These are phyloP conservation scores for Pichia ethanolica DNA, from an alignment of 805 yeast species.

Conservation along the genomic window DNA sequence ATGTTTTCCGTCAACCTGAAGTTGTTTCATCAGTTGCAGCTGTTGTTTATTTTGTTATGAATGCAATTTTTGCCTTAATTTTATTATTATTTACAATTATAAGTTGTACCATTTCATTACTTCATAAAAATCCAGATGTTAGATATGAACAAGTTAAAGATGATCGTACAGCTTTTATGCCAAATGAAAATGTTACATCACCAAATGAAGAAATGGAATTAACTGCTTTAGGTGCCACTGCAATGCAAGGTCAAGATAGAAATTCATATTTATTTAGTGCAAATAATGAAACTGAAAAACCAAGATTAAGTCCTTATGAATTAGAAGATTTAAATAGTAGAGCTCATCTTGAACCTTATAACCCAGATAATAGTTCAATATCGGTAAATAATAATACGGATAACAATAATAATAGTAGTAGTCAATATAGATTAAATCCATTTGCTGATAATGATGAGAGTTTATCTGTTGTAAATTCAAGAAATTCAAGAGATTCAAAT, in stretches of 20 bases:
- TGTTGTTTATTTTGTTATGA: constrained; percentile 77
- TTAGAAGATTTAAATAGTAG: constrained; percentile 1
- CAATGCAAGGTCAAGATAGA: constrained; percentile 53
- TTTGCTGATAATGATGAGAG: constrained; percentile 3
- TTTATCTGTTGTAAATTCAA: background rate
- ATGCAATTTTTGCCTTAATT: constrained; percentile 81
- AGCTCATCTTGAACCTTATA: constrained; percentile 6
- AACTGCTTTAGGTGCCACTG: constrained; percentile 65
- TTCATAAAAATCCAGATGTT: constrained; percentile 89
- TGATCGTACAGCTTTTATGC: constrained; percentile 93
- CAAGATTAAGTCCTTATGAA: constrained; percentile 5
- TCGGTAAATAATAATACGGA: too few species aligned
- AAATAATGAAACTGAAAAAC: constrained; percentile 3
- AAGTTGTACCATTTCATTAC: constrained; percentile 75
- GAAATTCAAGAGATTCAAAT: background rate
- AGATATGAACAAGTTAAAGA: constrained; percentile 95
- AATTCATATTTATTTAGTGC: constrained; percentile 12
- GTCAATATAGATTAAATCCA: constrained; percentile 5
- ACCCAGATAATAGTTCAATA: background rate
- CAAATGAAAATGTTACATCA: constrained; percentile 43
- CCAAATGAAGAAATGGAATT: constrained; percentile 50
- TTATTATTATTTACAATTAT: constrained; percentile 79
- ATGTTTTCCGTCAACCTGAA: constrained; percentile 73
- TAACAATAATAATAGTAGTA: too few species aligned
- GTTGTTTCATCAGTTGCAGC: constrained; percentile 92